Conservation (phyloP, 1,284 basidiomycete species). For the Ganoderma lingzhi region DNA sequence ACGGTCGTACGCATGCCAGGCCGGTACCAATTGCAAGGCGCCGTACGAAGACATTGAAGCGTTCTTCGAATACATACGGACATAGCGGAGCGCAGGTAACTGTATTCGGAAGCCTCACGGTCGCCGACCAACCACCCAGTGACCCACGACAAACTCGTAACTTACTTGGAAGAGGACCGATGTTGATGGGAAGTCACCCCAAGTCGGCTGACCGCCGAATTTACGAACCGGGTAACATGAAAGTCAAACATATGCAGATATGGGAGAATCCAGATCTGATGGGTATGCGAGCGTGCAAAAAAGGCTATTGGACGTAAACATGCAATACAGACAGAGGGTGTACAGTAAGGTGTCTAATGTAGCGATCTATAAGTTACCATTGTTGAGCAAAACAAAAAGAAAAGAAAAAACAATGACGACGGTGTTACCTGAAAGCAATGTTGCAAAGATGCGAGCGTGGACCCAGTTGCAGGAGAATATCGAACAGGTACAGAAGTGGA, state of each 20-base stretch:
- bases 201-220: neutral
- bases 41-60: neutral
- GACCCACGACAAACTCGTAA: too few species aligned
- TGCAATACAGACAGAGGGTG: neutral
- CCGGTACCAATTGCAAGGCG: neutral
- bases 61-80: neutral
- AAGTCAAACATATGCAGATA: neutral
- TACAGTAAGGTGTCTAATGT: constrained; percentile 9
- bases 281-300: neutral
- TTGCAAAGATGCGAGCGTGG: neutral
- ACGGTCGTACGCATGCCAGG: neutral
- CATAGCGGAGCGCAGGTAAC: too few species aligned
- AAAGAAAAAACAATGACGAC: neutral
- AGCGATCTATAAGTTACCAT: neutral
- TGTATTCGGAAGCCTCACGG: too few species aligned
- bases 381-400: neutral
- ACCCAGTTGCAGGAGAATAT: neutral
- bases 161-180: too few species aligned
- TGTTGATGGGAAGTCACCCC: too few species aligned
- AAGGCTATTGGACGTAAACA: neutral
- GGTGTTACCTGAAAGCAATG: neutral
- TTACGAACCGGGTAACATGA: neutral
- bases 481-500: neutral
- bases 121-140: too few species aligned
- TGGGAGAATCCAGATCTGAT: neutral